Base-by-base conservation (phyloP, 805 yeast genomes). In the Metschnikowia kunwiensis region DNA sequence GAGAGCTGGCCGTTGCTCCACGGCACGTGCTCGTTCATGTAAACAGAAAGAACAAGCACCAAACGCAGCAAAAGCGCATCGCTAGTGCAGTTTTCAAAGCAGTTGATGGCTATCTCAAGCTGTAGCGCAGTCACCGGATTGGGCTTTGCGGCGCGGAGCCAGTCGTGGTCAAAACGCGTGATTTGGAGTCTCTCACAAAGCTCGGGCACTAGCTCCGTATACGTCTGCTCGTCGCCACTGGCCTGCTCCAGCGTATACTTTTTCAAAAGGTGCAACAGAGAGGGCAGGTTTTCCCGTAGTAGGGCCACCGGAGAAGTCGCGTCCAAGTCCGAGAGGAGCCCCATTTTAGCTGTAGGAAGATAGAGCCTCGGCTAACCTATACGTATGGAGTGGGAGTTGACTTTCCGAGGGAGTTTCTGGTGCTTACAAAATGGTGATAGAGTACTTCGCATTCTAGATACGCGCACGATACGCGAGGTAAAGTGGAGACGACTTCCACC, bases 11-110 rank as follows among this genome's bases (percentile, higher is more conserved):
- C 3, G 18, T 37, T 41, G 20, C 49, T 44, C 68, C 68, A 63
- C 2, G 68, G 64, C 5, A 55, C 50, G 28, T 53, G 18, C 1
- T 65, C 63, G 30, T 62, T 60, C 20, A 41, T 18, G 34, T 58
- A 61, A 14, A 32, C 44, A 1, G 63, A 50, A 11, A 46, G 9
- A 2, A 25, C 24, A 5, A 15, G 18, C 30, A 42, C 17, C 12
- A 42, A 30, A 11, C 19, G 25, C 8, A 41, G 28, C 22, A 24
- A 30, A 7, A 41, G 36, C 20, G 29, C 30, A 22, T 30, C 36
- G 12, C 32, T 31, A n/a, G 30, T 3, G 32, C 34, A 37, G 7
- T 13, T 8, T 13, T 29, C 24, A n/a, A 42, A 26, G 22, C 34
- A 36, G 17, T 25, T 7, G 11, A 38, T 35, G 12, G 46, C 46